Percentiles rank a stretch among this genome's conserved stretches.
These are phyloP conservation scores for Rhizomucor pusillus DNA, from an alignment of 371 early-diverging fungal species.

Conservation along the genomic window DNA sequence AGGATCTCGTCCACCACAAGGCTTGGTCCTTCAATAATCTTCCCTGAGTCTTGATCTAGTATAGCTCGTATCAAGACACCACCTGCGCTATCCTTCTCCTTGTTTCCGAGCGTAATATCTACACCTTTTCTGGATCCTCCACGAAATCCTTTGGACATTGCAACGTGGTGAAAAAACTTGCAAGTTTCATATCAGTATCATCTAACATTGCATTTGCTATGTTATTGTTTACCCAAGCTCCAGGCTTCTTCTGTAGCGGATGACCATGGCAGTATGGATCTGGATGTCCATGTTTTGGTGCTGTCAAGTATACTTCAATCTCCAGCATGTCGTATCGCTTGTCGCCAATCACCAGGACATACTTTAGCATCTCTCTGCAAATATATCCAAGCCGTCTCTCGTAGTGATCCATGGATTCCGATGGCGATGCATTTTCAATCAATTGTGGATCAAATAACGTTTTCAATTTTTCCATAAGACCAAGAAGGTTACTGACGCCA, in stretches of 20 bases:
- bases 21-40: conserved; percentile 44
- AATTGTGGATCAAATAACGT: background rate
- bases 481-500: no score
- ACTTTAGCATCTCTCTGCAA: conserved; percentile 1
- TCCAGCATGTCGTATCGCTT: conserved; percentile 19
- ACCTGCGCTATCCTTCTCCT: conserved; percentile 25
- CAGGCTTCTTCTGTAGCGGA: conserved; percentile 17
- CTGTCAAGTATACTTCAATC: conserved; percentile 22
- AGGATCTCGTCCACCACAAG: conserved; percentile 43
- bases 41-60: conserved; percentile 15
- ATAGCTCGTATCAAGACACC: conserved; percentile 47
- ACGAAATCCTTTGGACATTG: conserved; percentile 30
- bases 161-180: conserved; percentile 37
- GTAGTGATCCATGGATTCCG: background rate
- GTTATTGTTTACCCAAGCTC: conserved; percentile 11
- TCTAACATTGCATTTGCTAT: background rate
- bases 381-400: background rate
- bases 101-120: conserved; percentile 38
- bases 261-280: conserved; percentile 26
- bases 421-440: background rate
- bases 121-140: conserved; percentile 49
- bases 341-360: conserved; percentile 13
- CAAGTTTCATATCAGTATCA: background rate
- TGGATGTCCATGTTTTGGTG: conserved; percentile 12
- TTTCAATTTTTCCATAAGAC: background rate